phyloP scores from a whole-genome alignment of 306 rosid species.

The Vigna radiata region DNA sequence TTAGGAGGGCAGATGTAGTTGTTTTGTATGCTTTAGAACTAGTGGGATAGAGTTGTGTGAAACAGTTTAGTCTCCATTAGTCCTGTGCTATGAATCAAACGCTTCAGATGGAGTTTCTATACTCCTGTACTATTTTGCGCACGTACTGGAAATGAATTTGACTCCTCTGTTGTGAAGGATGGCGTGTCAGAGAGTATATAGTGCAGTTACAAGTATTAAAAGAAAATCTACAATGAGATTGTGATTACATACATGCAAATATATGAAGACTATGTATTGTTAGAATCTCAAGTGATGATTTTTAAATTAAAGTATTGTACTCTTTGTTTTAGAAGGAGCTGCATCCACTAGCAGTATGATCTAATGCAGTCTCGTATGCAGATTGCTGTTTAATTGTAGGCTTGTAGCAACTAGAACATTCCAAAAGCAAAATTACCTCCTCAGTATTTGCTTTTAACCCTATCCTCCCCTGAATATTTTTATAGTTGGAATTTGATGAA shows the following conservation, averaged over 20 bases:
- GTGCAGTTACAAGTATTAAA: not conserved
- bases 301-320: not conserved
- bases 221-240: not conserved
- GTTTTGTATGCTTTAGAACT: constrained; percentile 19
- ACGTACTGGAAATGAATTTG: constrained; percentile 12
- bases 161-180: not conserved
- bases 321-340: not conserved
- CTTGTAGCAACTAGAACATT: not conserved
- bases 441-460: not conserved
- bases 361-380: not conserved
- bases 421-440: constrained; percentile 11
- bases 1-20: constrained; percentile 1
- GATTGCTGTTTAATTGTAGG: constrained; percentile 1
- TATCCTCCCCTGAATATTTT: not conserved
- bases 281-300: not conserved
- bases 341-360: not conserved
- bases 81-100: not conserved
- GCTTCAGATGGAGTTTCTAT: constrained; percentile 4
- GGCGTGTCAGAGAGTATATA: not conserved
- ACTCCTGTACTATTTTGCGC: not conserved
- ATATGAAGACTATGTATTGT: not conserved
- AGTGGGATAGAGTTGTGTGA: not conserved
- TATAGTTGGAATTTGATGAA: not conserved
- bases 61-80: not conserved
- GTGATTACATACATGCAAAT: not conserved